Base-by-base conservation (phyloP, 1,284 basidiomycete species). In the Gymnopus androsaceus region DNA sequence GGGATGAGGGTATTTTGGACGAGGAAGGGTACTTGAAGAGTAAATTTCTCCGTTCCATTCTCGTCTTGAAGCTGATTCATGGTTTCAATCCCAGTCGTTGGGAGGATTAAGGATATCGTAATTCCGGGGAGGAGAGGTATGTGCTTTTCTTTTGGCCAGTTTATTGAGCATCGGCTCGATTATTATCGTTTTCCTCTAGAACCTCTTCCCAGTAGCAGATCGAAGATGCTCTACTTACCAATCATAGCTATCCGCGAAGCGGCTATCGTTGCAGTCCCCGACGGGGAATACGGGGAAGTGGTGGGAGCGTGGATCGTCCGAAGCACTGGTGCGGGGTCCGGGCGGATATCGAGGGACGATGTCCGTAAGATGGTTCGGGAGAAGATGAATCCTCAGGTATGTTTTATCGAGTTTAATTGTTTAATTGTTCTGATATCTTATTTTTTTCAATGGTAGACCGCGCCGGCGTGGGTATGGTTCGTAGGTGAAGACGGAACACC, bases 171-270 rank as follows among this genome's bases (percentile, higher is more conserved):
- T 14, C 17, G 27, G 34, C 15, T 34, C 45, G 21, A 2, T 31
- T 8, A 9, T 8, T 37, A n/a, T 19, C 15, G 19, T 21, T 4
- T 48, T 30, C 4, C 11, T 30, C 4, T 55, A 88, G 85, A 94
- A 92, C 65, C 75, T 94, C 25, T 93, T 91, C 70, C 92, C 92
- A 0, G 86, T 92, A n/a, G 28, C 87, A 88, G 63, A 93, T 95
- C 51, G 92, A 94, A 72, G 91, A 93, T 63, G 83, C 78, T 9
- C 69, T 94, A 46, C 85, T 84, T 2, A 73, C 77, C 8, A 80
- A 88, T 60, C 28, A 36, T 11, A 42, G 19, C 14, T n/a, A 83
- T 95, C 40, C 76, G 81, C 40, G 90, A 93, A 68, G 89, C 85
- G 0, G 88, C 90, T 3, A 87, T 79, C 4, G 80, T 94, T 4